Evolutionary conservation across 2,329 filamentous ascomycete species (phyloP).

Genomic region (Hymenoscyphus fructigenus): DNA sequence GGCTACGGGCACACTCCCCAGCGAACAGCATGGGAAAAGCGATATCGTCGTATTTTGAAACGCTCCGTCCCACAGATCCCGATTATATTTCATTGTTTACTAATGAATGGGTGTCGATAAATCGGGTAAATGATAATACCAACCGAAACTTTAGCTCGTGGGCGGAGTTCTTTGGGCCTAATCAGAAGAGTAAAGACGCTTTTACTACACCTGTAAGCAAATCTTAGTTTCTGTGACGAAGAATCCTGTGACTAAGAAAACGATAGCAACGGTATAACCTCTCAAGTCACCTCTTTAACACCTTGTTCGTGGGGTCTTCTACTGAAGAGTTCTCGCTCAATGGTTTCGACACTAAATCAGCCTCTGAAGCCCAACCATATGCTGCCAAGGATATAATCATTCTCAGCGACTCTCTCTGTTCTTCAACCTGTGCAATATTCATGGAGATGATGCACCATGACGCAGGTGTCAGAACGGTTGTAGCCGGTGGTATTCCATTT

Average conservation of each 20-base stretch:
- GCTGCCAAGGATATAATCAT: conserved; percentile 42
- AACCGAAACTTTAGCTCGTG: conserved; percentile 26
- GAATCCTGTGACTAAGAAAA: not conserved
- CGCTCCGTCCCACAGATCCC: conserved; percentile 12
- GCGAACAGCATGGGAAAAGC: conserved; percentile 25
- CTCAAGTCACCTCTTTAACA: conserved; percentile 26
- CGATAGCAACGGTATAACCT: conserved; percentile 29
- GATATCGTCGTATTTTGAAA: conserved; percentile 28
- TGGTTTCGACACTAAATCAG: conserved; percentile 25
- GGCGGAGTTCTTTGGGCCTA: conserved; percentile 26
- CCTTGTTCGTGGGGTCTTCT: conserved; percentile 16
- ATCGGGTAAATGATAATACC: conserved; percentile 24
- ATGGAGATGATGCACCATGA: conserved; percentile 53
- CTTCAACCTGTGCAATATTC: conserved; percentile 58
- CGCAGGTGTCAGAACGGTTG: conserved; percentile 53
- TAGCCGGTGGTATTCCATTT: conserved; percentile 50
- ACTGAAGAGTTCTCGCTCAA: conserved; percentile 34
- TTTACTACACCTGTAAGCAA: conserved; percentile 27
- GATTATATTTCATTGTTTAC: conserved; percentile 21
- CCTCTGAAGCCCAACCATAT: conserved; percentile 36
- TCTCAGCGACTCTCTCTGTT: conserved; percentile 59
- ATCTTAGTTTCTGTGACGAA: too few species aligned
- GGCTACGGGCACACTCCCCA: conserved; percentile 26
- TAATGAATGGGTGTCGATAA: conserved; percentile 28
- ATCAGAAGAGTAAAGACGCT: conserved; percentile 22